Base-by-base conservation (phyloP, 441 rosid species). In the Mallotus japonicus region DNA sequence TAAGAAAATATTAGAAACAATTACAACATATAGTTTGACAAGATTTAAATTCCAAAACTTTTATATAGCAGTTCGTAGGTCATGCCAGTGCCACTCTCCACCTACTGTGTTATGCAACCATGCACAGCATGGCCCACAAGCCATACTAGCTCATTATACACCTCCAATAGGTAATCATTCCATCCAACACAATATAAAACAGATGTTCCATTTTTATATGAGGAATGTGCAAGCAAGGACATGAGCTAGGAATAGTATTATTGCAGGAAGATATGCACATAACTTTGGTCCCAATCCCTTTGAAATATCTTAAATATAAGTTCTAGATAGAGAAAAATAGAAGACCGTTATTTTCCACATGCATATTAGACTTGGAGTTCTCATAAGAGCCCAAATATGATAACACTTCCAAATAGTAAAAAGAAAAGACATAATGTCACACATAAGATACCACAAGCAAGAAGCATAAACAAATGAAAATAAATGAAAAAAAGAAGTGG, bases 371-470 rank as follows among this genome's bases (percentile, higher is more conserved):
- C n/a, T 3, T 49, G 14, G 6, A 65, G 6, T 7, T 65, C 16
- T 61, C 6, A 22, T 14, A 49, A 47, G 14, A 65, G 1, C n/a
- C 37, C n/a, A 61, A 32, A 37, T 28, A 28, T 28, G 32, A 62
- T 32, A 28, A 6, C 19, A 42, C 13, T 9, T 47, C 14, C 44
- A 60, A 20, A 12, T 50, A 58, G 34, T 28, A 50, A 24, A 4
- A 24, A 51, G 10, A 67, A 61, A 34, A 44, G 62, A 60, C 24
- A 59, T 12, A 32, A 24, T 13, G 16, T 17, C 14, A 17, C 9
- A 17, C 71, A 46, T 15, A 28, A 19, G 17, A 51, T 50, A 76
- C 40, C 66, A 47, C 24, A 70, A 49, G 24, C 61, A 75, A 61
- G 47, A 62, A 34, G 47, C 49, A 28, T 40, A 72, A 24, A 24